Base-by-base conservation (phyloP, 2,329 filamentous ascomycete genomes). In the Metarhizium guizhouense region DNA sequence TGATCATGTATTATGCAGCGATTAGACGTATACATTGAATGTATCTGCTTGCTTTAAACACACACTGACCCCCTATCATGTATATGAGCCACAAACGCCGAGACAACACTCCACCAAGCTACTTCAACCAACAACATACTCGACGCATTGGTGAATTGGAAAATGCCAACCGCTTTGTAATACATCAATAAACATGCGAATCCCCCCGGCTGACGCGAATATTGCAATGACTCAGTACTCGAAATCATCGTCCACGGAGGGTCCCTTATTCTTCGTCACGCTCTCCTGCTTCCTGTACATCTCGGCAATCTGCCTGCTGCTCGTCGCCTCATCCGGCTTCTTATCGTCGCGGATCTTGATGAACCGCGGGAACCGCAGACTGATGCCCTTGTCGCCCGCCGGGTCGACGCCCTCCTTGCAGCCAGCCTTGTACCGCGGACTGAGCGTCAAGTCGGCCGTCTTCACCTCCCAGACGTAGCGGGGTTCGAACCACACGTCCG, bases 401-500 rank as follows among this genome's bases (percentile, higher is more conserved):
- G 80, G 80, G 57, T 89, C 87, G n/a, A 88, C 79, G 6, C 92
- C 85, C 67, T 95, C 90, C 62, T 87, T 85, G 50, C 83, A 83
- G 1, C 89, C 94, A n/a, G 94, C 94, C 72, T 92, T 90, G 73
- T 99, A 99, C 43, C 92, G 79, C 30, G 94, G 94, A 62, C 87
- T 93, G 25, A 99, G 80, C 2, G 94, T 97, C 64, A 99, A 72
- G 76, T 99, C 94, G 1, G 94, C 94, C 13, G 93, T 95, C 76
- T 93, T 95, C 63, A 99, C 92, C 73, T 99, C 94, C 94, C 94
- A 99, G 1, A 99, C 94, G 64, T 87, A 86, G 47, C 85, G 84
- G 14, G 94, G 90, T 77, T 99, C 94, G 68, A 99, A 94, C 94
- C 94, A 99, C 42, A 99, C 91, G 69, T 99, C 94, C 1, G 94